A percentile compares a stretch with the other conserved stretches of the same genome.
Evolutionary conservation across 495 filamentous ascomycete species (phyloP).

Genomic region (Letharia lupina): DNA sequence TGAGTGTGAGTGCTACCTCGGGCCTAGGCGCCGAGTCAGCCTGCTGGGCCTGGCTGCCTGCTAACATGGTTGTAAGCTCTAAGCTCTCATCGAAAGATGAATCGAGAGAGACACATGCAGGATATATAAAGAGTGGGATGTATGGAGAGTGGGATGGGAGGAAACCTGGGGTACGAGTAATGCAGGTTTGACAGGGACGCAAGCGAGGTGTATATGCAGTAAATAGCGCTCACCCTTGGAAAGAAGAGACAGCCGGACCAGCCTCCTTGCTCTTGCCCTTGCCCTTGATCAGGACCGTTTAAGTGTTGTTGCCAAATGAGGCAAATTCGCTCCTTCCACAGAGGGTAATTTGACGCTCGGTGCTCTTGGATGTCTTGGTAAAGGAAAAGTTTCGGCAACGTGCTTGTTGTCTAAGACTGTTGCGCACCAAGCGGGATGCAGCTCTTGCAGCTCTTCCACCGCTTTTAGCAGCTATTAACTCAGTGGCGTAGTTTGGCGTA

Average conservation of each 20-base stretch:
- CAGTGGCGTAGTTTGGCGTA: neutral
- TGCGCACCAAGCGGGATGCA: constrained; percentile 14
- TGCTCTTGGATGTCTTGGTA: neutral
- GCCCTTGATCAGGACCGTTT: constrained; percentile 12
- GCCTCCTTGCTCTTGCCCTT: constrained; percentile 15
- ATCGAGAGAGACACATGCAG: neutral
- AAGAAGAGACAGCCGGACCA: constrained; percentile 8
- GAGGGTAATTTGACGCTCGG: constrained; percentile 1
- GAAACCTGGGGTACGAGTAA: constrained; percentile 11
- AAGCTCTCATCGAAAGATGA: neutral
- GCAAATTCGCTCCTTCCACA: constrained; percentile 4
- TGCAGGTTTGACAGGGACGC: constrained; percentile 9
- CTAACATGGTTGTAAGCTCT: constrained; percentile 18
- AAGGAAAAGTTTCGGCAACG: constrained; percentile 8
- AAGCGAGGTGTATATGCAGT: neutral
- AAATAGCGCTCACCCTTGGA: constrained; percentile 9
- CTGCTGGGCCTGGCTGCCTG: constrained; percentile 1
- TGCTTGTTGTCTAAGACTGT: constrained; percentile 16
- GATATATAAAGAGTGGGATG: neutral
- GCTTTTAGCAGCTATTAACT: neutral
- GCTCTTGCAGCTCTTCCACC: constrained; percentile 6
- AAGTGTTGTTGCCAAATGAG: neutral
- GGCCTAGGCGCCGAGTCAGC: constrained; percentile 8
- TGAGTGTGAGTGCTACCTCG: constrained; percentile 6
- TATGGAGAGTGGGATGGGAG: neutral